These are phyloP conservation scores for Rhodamnia argentea DNA, from an alignment of 345 rosid genomes.

Conservation along the genomic window DNA sequence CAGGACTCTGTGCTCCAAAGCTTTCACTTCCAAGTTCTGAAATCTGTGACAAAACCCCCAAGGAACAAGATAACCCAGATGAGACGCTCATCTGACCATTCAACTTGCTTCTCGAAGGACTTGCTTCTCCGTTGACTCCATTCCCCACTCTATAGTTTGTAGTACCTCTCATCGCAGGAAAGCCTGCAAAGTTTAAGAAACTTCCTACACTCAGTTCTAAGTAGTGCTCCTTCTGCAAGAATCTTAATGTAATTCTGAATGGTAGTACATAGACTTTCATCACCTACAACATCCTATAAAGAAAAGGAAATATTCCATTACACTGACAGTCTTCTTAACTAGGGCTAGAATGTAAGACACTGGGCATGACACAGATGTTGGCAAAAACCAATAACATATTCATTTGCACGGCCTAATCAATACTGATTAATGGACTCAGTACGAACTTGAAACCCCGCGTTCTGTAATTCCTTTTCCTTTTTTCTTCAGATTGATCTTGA, in stretches of 20 bases:
- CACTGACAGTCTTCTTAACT: neutral
- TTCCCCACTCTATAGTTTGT: slow-evolving; percentile 34
- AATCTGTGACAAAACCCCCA: slow-evolving; percentile 59
- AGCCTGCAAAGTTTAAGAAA: slow-evolving; percentile 31
- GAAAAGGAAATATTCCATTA: neutral
- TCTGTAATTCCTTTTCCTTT: neutral
- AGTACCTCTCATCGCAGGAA: slow-evolving; percentile 30
- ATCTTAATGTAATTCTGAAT: neutral
- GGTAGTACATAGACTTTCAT: neutral
- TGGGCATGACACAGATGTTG: neutral
- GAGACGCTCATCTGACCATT: slow-evolving; percentile 50
- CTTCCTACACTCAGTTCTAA: neutral
- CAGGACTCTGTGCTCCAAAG: slow-evolving; percentile 15
- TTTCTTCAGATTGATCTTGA: neutral
- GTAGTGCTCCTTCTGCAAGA: neutral
- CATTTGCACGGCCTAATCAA: neutral
- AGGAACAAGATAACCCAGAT: slow-evolving; percentile 52
- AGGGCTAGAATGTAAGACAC: neutral
- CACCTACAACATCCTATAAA: neutral
- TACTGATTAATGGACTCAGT: neutral
- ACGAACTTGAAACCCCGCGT: neutral
- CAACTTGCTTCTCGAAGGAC: slow-evolving; percentile 37
- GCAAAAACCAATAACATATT: neutral
- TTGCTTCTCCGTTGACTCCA: slow-evolving; percentile 35
- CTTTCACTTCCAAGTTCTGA: slow-evolving; percentile 41